Evolutionary conservation across 768 basidiomycete genomes (phyloP), one percentile per base, ranked within the genome.

Genomic region (Suillus discolor): DNA sequence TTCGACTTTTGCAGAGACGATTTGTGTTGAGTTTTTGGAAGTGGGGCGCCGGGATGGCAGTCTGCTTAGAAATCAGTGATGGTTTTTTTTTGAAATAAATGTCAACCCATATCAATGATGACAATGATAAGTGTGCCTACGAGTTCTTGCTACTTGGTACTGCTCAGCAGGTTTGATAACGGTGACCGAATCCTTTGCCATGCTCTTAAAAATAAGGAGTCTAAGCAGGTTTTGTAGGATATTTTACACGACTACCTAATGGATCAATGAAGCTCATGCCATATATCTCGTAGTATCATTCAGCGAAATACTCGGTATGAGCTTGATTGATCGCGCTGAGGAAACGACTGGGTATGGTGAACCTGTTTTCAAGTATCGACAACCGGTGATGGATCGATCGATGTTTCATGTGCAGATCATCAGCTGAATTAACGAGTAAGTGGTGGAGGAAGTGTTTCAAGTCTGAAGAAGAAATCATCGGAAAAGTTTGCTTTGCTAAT

Each of bases 1-100:
- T 68, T 94, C 87, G 79, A n/a, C n/a, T n/a, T n/a, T n/a, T n/a
- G n/a, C n/a, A n/a, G 90, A 93, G 20, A 79, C 79, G 66, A 88
- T 71, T n/a, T n/a, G n/a, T n/a, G n/a, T n/a, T n/a, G n/a, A n/a
- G n/a, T n/a, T n/a, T n/a, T n/a, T n/a, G n/a, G n/a, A n/a, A n/a
- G 25, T 28, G 31, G 31, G 31, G 31, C 1, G 1, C 31, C 31
- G 31, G 6, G 31, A 31, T 31, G 31, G 31, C 1, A 31, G 31
- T 31, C 42, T 6, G 61, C 45, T 42, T 60, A 62, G 45, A 61
- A 65, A 44, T 61, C 42, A 23, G 62, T 62, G 36, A 62, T 15
- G 11, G 34, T 47, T 23, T 45, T 49, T 23, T 36, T 51, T 28
- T 59, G 49, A 9, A 51, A 51, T 25, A 25, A 25, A 16, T 51